Conservation (phyloP, 192 early-diverging fungal species). For the Spizellomyces punctatus region DNA sequence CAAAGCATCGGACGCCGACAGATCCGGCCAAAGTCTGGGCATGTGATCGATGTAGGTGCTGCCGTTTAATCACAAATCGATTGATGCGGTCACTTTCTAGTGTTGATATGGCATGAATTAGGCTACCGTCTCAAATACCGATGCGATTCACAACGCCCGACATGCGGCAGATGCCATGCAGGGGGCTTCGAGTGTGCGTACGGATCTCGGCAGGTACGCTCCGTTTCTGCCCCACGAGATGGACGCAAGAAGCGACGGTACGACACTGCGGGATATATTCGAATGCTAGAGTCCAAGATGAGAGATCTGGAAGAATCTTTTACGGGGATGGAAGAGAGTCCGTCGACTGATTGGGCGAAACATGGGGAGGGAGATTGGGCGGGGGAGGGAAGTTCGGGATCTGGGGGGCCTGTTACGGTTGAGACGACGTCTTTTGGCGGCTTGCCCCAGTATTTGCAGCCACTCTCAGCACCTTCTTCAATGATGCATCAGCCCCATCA, state of each 20-base stretch:
- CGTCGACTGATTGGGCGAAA: background rate
- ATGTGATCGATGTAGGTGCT: constrained; percentile 25
- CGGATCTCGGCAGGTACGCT: constrained; percentile 10
- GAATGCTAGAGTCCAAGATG: constrained; percentile 28
- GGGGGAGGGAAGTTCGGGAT: background rate
- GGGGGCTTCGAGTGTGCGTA: constrained; percentile 6
- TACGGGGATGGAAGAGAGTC: background rate
- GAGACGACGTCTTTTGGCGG: background rate
- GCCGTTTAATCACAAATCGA: background rate
- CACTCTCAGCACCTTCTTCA: background rate
- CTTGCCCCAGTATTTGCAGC: background rate
- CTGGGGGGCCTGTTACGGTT: background rate
- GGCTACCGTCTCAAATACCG: constrained; percentile 20
- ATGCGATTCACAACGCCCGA: constrained; percentile 16
- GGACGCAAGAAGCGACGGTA: background rate
- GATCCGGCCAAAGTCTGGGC: constrained; percentile 21
- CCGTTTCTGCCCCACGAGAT: background rate
- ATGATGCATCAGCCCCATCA: background rate
- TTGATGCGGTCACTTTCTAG: background rate
- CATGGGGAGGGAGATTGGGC: background rate
- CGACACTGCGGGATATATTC: constrained; percentile 30
- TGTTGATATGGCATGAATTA: background rate
- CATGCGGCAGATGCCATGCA: constrained; percentile 1
- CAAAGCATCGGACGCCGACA: background rate
- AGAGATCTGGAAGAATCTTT: constrained; percentile 24